Percentiles rank a stretch among this genome's conserved stretches.
Conservation (phyloP, 495 filamentous ascomycete genomes). For the Melanomma pulvis-pyrius region DNA sequence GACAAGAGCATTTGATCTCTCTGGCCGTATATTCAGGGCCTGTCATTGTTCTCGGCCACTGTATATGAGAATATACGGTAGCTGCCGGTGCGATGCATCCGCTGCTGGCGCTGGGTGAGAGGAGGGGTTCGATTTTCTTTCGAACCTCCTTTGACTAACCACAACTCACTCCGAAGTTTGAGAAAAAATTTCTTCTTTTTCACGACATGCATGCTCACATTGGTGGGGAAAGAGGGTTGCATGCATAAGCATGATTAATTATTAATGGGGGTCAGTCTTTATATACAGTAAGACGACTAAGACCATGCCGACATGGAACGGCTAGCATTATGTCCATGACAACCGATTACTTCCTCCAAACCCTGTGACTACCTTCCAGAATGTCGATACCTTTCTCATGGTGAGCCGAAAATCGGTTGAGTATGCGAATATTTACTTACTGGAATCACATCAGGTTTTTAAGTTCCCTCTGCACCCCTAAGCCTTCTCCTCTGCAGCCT, state of each 20-base stretch:
- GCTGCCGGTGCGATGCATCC: too few relatives aligned
- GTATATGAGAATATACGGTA: too few relatives aligned
- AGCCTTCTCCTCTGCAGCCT: neutral
- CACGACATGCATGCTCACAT: too few relatives aligned
- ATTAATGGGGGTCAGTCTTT: neutral
- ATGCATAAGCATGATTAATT: neutral
- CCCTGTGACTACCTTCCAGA: neutral
- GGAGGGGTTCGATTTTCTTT: too few relatives aligned
- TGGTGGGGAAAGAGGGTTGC: too few relatives aligned
- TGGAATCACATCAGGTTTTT: neutral
- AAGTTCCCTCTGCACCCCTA: neutral
- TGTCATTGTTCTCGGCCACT: too few relatives aligned
- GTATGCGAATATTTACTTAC: neutral
- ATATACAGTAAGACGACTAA: neutral
- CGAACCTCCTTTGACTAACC: too few relatives aligned
- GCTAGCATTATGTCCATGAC: neutral
- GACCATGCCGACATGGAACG: neutral
- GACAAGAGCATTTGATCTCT: too few relatives aligned
- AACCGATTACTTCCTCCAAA: neutral
- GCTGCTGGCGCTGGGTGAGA: too few relatives aligned
- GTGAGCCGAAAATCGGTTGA: neutral
- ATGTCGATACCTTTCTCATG: neutral
- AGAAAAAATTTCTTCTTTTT: too few relatives aligned
- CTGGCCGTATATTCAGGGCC: too few relatives aligned
- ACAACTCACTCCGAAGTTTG: too few relatives aligned